Percentiles rank a stretch among this genome's conserved stretches.
Conservation (phyloP, 805 yeast species). For the Candida qinlingensis region DNA sequence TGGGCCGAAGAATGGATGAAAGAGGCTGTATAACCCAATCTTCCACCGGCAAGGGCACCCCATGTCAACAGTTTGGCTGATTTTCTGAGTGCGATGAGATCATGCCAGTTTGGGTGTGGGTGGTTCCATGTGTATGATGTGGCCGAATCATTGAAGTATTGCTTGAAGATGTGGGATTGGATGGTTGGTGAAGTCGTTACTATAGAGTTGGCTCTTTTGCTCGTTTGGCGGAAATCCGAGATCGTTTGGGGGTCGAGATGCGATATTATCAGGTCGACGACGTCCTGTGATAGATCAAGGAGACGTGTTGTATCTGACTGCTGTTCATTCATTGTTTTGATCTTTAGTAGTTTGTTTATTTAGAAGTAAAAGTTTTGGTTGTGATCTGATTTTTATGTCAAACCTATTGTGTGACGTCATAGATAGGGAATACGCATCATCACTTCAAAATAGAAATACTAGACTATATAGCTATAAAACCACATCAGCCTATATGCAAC, state of each 20-base stretch:
- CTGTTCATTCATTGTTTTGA: too few species aligned
- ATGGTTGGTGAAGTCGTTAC: constrained; percentile 35
- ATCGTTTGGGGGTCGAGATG: constrained; percentile 8
- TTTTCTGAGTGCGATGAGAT: constrained; percentile 36
- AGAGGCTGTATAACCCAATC: constrained; percentile 39
- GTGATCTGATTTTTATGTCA: too few species aligned
- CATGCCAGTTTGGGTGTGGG: constrained; percentile 37
- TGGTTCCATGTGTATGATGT: constrained; percentile 36
- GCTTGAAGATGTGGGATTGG: constrained; percentile 39
- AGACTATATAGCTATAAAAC: too few species aligned
- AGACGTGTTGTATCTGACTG: neutral
- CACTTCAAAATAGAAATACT: too few species aligned
- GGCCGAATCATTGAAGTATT: constrained; percentile 40
- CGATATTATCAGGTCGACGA: neutral
- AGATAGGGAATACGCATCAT: too few species aligned
- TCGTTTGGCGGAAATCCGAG: constrained; percentile 36
- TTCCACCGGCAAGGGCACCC: constrained; percentile 40
- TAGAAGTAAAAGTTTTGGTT: too few species aligned
- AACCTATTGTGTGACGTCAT: too few species aligned
- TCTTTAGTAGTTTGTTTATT: too few species aligned
- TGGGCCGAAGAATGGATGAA: constrained; percentile 10
- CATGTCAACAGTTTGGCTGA: constrained; percentile 42
- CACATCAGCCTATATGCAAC: too few species aligned
- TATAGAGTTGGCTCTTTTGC: constrained; percentile 30
- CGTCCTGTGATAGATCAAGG: constrained; percentile 2